A percentile compares a stretch with the other conserved stretches of the same genome.
Evolutionary conservation across 345 rosid genomes (phyloP).

Genomic region (Firmiana major): DNA sequence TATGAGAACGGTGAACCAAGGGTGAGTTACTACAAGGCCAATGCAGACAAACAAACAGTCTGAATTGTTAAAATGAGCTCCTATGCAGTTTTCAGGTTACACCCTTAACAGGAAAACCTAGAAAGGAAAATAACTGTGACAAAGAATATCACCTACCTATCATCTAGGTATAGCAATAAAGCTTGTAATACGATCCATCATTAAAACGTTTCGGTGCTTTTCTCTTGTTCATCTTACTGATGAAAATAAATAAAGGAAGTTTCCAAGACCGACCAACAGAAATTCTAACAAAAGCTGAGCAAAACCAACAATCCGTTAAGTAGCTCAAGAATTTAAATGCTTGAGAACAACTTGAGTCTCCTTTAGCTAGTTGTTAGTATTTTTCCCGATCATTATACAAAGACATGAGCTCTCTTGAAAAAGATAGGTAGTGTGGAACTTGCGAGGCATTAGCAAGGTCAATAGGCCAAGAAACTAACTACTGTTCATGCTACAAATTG

Average conservation of each 20-base stretch:
- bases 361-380: not conserved
- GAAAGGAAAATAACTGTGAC: not conserved
- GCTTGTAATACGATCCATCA: not conserved
- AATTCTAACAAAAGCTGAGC: not conserved
- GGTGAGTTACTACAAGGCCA: not conserved
- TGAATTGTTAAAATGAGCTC: not conserved
- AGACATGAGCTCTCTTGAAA: not conserved
- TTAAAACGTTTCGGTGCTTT: not conserved
- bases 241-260: not conserved
- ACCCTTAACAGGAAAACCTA: not conserved
- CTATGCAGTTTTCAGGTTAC: not conserved
- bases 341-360: not conserved
- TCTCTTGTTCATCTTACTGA: not conserved
- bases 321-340: not conserved
- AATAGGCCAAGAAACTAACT: not conserved
- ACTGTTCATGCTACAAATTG: not conserved
- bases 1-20: not conserved
- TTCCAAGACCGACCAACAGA: not conserved
- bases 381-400: not conserved
- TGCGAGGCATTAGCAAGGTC: not conserved
- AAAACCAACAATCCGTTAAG: not conserved
- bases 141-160: not conserved
- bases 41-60: constrained; percentile 14
- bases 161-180: not conserved
- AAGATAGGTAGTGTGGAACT: not conserved